Evolutionary conservation across 345 rosid genomes (phyloP), one percentile per base, ranked within the genome.

Genomic region (Gossypium anomalum): DNA sequence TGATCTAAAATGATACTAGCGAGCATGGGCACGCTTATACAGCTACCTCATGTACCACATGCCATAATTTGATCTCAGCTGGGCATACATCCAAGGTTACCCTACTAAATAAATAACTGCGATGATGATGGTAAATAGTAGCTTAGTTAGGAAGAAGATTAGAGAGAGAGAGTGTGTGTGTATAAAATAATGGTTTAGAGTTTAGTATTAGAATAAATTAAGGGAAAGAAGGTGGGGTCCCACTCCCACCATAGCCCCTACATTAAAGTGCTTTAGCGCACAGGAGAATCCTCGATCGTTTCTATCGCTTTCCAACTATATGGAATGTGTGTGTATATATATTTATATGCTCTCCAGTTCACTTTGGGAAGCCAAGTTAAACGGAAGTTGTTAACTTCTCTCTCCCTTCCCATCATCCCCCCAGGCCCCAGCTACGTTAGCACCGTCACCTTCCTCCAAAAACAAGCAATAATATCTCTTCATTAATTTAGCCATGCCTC

Each of bases 311-410:
- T n/a, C 9, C 67, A n/a, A 45, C 47, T 86, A 88, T 51, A 19
- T 8, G 20, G 10, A 56, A 56, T 56, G 60, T 19, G 20, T 19
- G 59, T 55, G 23, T 55, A 53, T 55, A 55, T 89, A 88, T 84
- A 85, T 82, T 78, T 78, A 78, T 80, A 80, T 74, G 80, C 90
- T 76, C 77, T 80, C 76, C 74, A 73, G 81, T 86, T 88, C 92
- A 75, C 75, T 81, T 79, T 83, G 84, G 78, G 85, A 82, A 80
- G 84, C 79, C 77, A 86, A 81, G 81, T 61, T 59, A 79, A 70
- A 78, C 80, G 75, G 17, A 77, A 71, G 68, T 73, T 78, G 70
- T 41, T 76, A 72, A 71, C 81, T 75, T 74, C 83, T 74, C 83
- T 74, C 81, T 67, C 45, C 79, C 72, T 80, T 68, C 74, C 52